A percentile compares a stretch with the other conserved stretches of the same genome.
Conservation (phyloP, 2,329 filamentous ascomycete genomes). For the Pseudogymnoascus sp. region DNA sequence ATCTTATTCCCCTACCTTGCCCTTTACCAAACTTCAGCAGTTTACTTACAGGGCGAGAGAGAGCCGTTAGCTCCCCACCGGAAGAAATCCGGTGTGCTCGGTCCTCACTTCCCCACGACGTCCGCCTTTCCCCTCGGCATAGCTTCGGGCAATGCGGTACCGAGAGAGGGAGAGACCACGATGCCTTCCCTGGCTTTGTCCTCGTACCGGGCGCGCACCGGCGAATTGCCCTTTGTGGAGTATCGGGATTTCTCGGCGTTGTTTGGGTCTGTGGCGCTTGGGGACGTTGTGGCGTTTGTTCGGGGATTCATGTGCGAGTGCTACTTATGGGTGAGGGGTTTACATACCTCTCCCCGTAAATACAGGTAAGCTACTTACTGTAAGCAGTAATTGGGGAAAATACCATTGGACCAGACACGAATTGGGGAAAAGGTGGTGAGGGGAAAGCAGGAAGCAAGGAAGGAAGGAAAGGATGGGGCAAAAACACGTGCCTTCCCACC, state of each 20-base stretch:
- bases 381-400: background rate
- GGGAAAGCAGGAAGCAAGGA: background rate
- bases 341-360: background rate
- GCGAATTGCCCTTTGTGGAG: background rate
- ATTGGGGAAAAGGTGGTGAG: background rate
- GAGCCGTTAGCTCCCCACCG: background rate
- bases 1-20: too few relatives aligned
- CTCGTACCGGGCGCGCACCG: background rate
- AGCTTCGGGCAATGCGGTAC: background rate
- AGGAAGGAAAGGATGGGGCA: background rate
- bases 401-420: background rate
- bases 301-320: background rate
- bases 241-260: background rate
- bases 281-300: background rate
- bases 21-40: too few relatives aligned
- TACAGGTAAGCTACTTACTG: background rate
- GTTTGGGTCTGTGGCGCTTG: background rate
- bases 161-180: background rate
- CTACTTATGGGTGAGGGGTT: background rate
- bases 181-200: background rate
- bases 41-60: too few relatives aligned
- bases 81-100: background rate
- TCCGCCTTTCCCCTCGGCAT: background rate
- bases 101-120: background rate
- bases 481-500: background rate